These are phyloP conservation scores for Pseudohalonectria lignicola DNA, from an alignment of 2,329 filamentous ascomycete species.

Conservation along the genomic window DNA sequence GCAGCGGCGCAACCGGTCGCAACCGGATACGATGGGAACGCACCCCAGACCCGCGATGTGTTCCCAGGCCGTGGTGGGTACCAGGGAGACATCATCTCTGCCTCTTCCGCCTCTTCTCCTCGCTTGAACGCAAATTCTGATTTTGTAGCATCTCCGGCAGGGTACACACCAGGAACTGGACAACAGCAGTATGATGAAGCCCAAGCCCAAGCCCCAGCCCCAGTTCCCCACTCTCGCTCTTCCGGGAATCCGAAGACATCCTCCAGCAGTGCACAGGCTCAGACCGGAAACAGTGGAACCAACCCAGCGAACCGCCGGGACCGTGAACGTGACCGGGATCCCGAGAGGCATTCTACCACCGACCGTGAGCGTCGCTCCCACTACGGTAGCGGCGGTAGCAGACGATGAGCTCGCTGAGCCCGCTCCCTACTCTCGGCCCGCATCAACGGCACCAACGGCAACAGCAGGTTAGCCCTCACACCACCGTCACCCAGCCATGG, in stretches of 20 bases:
- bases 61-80: conserved; percentile 53
- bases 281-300: conserved; percentile 24
- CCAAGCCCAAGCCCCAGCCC: too few species aligned
- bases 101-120: too few species aligned
- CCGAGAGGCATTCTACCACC: neutral
- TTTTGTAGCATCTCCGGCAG: conserved; percentile 42
- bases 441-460: too few species aligned
- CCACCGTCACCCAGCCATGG: too few species aligned
- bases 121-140: conserved; percentile 25
- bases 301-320: conserved; percentile 6
- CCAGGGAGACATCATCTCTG: conserved; percentile 17
- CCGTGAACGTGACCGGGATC: neutral
- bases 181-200: conserved; percentile 44
- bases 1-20: neutral
- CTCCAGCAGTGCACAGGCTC: conserved; percentile 21
- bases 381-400: too few species aligned
- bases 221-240: too few species aligned
- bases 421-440: too few species aligned
- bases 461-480: too few species aligned
- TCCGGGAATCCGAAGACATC: too few species aligned
- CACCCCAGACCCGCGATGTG: conserved; percentile 2
- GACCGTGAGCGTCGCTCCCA: neutral
- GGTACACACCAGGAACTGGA: too few species aligned
- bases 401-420: too few species aligned
- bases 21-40: neutral